Conservation (phyloP, 768 basidiomycete species). For the Epithele typhae region DNA sequence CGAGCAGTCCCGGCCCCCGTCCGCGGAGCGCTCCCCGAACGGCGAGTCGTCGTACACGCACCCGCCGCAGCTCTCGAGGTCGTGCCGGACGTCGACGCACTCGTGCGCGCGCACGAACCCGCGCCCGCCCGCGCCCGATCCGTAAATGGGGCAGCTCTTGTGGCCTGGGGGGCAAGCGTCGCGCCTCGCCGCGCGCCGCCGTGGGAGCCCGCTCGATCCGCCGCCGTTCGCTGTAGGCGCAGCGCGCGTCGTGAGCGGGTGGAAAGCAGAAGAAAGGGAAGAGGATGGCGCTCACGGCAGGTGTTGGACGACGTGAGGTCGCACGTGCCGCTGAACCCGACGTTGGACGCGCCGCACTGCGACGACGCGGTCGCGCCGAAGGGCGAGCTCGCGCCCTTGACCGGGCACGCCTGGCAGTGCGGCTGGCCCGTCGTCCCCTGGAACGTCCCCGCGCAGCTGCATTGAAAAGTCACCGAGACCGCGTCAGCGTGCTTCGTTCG, state of each 20-base stretch:
- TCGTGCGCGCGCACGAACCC: constrained; percentile 10
- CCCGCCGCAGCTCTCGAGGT: constrained; percentile 23
- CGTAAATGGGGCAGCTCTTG: constrained; percentile 15
- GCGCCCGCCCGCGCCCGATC: not conserved
- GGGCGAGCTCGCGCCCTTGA: constrained; percentile 14
- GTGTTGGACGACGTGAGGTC: not conserved
- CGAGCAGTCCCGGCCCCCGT: constrained; percentile 41
- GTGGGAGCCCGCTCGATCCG: constrained; percentile 9
- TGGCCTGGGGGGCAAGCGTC: constrained; percentile 9
- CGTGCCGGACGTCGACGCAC: constrained; percentile 18
- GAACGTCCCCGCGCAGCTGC: constrained; percentile 13
- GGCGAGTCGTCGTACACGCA: constrained; percentile 18
- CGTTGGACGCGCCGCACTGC: constrained; percentile 10
- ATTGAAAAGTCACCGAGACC: too few relatives aligned
- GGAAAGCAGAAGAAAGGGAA: not conserved
- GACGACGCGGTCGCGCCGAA: constrained; percentile 3
- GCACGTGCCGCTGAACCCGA: constrained; percentile 13
- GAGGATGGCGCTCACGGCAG: constrained; percentile 21
- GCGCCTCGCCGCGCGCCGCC: not conserved
- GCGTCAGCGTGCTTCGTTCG: too few relatives aligned
- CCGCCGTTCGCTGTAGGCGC: constrained; percentile 9
- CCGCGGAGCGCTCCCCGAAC: constrained; percentile 18
- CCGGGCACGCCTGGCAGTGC: constrained; percentile 17
- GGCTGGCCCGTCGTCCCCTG: constrained; percentile 15
- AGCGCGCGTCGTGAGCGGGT: too few relatives aligned